A percentile compares a stretch with the other conserved stretches of the same genome.
phyloP scores from a whole-genome alignment of 305 asterid species.

The Nicotiana rustica region DNA sequence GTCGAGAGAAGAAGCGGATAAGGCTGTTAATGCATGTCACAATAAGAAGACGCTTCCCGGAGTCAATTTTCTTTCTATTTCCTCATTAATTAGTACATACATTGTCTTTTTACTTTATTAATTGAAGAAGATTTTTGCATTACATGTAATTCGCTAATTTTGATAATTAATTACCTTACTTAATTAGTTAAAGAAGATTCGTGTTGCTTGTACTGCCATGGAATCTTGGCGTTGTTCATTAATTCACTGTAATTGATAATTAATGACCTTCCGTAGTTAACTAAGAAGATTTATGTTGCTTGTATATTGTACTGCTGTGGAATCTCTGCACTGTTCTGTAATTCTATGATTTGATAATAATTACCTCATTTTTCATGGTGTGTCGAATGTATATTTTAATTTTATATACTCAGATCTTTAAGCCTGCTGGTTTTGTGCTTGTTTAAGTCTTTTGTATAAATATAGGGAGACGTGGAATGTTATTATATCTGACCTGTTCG shows the following conservation, averaged over 20 bases:
- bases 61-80: slow-evolving; percentile 48
- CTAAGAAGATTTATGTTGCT: not conserved
- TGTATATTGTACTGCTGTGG: not conserved
- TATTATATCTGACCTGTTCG: not conserved
- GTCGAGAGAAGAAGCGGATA: slow-evolving; percentile 93
- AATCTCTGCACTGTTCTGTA: not conserved
- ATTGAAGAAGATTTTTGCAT: not conserved
- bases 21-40: slow-evolving; percentile 77
- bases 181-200: not conserved
- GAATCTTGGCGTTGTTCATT: slow-evolving; percentile 9
- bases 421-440: slow-evolving; percentile 17
- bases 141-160: not conserved
- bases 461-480: not conserved
- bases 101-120: not conserved
- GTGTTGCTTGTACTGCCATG: slow-evolving; percentile 25
- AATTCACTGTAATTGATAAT: not conserved
- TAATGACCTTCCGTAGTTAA: not conserved
- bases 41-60: slow-evolving; percentile 89
- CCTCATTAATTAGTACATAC: not conserved
- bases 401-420: not conserved
- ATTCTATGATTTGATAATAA: not conserved
- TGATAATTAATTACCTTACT: not conserved
- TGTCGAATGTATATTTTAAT: not conserved
- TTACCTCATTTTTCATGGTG: not conserved
- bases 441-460: not conserved